Base-by-base conservation (phyloP, 78 protist genomes). In the Dictyostelium citrinum region DNA sequence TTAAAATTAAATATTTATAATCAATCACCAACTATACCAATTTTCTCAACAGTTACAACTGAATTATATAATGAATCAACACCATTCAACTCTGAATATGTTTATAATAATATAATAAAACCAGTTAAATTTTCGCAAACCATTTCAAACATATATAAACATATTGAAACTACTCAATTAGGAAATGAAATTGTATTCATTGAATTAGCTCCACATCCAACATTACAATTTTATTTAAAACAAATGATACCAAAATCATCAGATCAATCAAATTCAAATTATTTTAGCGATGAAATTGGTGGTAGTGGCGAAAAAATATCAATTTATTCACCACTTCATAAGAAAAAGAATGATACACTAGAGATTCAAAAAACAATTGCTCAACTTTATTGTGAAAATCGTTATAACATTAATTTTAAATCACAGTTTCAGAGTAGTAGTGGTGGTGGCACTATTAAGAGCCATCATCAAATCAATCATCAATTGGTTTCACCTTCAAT, bases 161-260 rank as follows among this genome's bases (percentile, higher is more conserved):
- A 31, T 24, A 78, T 49, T 49, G 51, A 22, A 46, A 29, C 10
- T 9, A 43, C 5, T 6, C 5, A 43, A 43, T 43, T 43, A 8
- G 51, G 51, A 43, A 43, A 2, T 27, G 5, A 24, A 0, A 12
- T 29, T 43, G 70, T 84, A 27, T 84, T 74, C 33, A 16, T 84
- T 14, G 91, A 84, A 20, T 72, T 84, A 14, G 22, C 91, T 39
- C 91, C 91, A 51, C 81, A 84, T 58, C 91, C 91, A 74, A 74
- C 82, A 37, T 68, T 84, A 9, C 24, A 80, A n/a, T 74, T 39
- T 39, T 74, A 74, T 39, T 29, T 74, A 16, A 33, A 33, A 74
- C 77, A 70, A 70, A 70, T 70, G 49, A 41, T 75, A 35, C 49
- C 81, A 43, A n/a, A 0, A 77, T 7, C 4, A 12, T 1, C 0